Evolutionary conservation across 768 basidiomycete genomes (phyloP).

Genomic region (Mycena floridula): DNA sequence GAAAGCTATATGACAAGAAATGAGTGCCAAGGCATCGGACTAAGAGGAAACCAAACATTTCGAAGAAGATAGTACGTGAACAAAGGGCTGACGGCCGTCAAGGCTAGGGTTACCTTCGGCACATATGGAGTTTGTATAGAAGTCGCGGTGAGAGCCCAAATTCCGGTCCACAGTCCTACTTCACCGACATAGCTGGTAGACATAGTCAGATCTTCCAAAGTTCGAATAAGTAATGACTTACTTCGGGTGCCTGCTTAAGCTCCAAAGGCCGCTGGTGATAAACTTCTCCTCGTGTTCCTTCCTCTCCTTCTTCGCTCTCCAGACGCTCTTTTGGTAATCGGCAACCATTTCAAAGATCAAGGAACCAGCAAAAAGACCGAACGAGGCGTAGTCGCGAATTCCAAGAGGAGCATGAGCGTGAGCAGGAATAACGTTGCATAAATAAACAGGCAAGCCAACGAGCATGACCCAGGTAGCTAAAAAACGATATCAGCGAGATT

Average conservation of each 20-base stretch:
- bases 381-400: conserved; percentile 44
- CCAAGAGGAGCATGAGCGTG: conserved; percentile 45
- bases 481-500: not conserved
- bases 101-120: conserved; percentile 34
- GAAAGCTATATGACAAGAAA: conserved; percentile 41
- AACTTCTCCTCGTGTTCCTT: conserved; percentile 70
- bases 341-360: conserved; percentile 59
- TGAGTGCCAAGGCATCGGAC: not conserved
- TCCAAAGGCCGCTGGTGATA: conserved; percentile 64
- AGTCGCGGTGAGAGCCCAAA: conserved; percentile 50
- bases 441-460: conserved; percentile 64
- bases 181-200: conserved; percentile 67
- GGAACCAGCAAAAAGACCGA: conserved; percentile 49
- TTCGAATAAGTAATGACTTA: conserved; percentile 22
- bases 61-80: conserved; percentile 58
- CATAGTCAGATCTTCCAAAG: not conserved
- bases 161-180: conserved; percentile 62
- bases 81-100: conserved; percentile 53
- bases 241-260: conserved; percentile 69
- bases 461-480: conserved; percentile 61
- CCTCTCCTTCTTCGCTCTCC: conserved; percentile 51
- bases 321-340: conserved; percentile 58
- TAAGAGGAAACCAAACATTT: conserved; percentile 30
- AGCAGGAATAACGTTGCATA: conserved; percentile 52
- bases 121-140: conserved; percentile 40